Evolutionary conservation across 805 yeast species (phyloP).

Genomic region (Ogataea neopini): DNA sequence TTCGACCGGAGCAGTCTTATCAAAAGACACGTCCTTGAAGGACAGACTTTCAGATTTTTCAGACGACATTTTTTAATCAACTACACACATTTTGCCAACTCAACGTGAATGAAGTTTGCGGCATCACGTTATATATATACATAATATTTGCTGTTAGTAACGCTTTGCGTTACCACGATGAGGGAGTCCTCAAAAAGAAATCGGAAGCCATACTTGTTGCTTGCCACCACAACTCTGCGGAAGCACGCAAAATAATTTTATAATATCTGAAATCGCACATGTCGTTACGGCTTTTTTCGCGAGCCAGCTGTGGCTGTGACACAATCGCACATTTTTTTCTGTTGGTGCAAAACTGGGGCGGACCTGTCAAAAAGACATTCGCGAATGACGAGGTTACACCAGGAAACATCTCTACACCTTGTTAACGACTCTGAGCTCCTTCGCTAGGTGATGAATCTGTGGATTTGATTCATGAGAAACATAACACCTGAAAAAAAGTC

Average conservation of each 20-base stretch:
- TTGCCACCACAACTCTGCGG: neutral
- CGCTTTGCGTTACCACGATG: too few species aligned
- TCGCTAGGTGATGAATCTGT: too few species aligned
- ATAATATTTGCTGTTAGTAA: too few species aligned
- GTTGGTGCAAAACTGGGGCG: neutral
- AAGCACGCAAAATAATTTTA: neutral
- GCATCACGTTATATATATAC: neutral
- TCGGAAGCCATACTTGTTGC: neutral
- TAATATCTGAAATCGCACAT: neutral
- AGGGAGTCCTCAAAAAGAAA: neutral
- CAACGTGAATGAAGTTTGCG: too few species aligned
- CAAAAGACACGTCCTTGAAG: neutral
- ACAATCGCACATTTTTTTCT: neutral
- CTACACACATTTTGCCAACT: too few species aligned
- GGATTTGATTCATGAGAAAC: too few species aligned
- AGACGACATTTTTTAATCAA: neutral
- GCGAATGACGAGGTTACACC: too few species aligned
- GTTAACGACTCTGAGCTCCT: too few species aligned
- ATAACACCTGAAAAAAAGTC: too few species aligned
- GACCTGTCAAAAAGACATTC: neutral
- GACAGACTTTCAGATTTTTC: neutral
- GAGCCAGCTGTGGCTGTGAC: neutral
- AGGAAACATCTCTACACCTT: too few species aligned
- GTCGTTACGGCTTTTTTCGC: neutral
- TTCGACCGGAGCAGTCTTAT: neutral